Evolutionary conservation across 495 filamentous ascomycete genomes (phyloP).

Genomic region (Penicillium fimorum): DNA sequence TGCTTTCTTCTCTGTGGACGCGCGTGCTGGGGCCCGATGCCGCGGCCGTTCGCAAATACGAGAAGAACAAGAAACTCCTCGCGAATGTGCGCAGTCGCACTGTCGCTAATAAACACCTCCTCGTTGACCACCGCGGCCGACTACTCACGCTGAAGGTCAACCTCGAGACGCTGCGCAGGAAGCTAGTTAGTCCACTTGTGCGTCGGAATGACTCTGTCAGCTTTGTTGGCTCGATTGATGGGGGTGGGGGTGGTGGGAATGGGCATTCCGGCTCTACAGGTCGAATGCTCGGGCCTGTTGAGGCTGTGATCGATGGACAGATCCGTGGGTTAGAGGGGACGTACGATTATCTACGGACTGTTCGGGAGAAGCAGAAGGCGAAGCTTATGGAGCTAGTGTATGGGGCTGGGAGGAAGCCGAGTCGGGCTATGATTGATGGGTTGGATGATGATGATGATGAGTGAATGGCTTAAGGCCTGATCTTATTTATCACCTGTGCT

Average conservation of each 20-base stretch:
- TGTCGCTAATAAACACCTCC: slow-evolving; percentile 77
- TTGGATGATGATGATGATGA: slow-evolving; percentile 20
- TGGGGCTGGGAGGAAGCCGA: slow-evolving; percentile 51
- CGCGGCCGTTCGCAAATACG: slow-evolving; percentile 74
- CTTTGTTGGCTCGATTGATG: slow-evolving; percentile 38
- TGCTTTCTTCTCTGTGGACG: slow-evolving; percentile 82
- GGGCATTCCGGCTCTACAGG: slow-evolving; percentile 36
- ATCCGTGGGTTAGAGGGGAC: slow-evolving; percentile 77
- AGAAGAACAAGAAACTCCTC: slow-evolving; percentile 76
- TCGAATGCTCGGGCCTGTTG: slow-evolving; percentile 57
- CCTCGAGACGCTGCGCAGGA: slow-evolving; percentile 71
- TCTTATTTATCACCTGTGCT: background rate
- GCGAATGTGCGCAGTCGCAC: slow-evolving; percentile 75
- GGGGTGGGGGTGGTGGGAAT: slow-evolving; percentile 17
- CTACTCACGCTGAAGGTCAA: slow-evolving; percentile 76
- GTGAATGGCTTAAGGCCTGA: background rate
- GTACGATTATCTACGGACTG: slow-evolving; percentile 67
- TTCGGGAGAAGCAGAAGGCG: slow-evolving; percentile 74
- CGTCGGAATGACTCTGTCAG: slow-evolving; percentile 58
- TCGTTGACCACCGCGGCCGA: slow-evolving; percentile 79
- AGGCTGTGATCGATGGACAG: slow-evolving; percentile 70
- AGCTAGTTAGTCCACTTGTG: slow-evolving; percentile 78
- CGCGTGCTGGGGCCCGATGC: slow-evolving; percentile 73
- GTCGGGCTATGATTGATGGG: slow-evolving; percentile 28
- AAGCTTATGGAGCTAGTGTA: slow-evolving; percentile 80